Percentiles rank a stretch among this genome's conserved stretches.
Evolutionary conservation across 73 alveolate species (phyloP).

Genomic region (Uronychia setigera): DNA sequence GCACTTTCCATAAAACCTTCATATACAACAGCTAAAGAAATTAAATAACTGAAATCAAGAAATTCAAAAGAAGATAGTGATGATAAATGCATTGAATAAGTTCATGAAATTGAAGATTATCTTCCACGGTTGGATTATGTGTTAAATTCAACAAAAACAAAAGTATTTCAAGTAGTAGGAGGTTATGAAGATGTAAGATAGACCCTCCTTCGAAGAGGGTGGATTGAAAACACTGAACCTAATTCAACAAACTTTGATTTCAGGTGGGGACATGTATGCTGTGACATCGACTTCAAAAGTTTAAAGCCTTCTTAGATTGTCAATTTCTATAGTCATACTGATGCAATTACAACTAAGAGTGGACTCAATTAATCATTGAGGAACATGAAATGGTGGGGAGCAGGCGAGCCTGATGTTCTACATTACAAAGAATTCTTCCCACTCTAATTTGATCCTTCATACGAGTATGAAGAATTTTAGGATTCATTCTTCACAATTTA

Average conservation of each 20-base stretch:
- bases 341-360: no score
- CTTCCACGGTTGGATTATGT: not conserved
- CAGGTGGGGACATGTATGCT: conserved; percentile 50
- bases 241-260: conserved; percentile 82
- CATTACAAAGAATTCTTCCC: no score
- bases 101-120: not conserved
- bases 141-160: not conserved
- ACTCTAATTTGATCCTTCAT: no score
- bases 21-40: not conserved
- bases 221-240: conserved; percentile 86
- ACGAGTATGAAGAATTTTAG: no score
- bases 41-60: not conserved
- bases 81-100: no score
- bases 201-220: conserved; percentile 88
- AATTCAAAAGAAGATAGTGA: not conserved
- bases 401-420: no score
- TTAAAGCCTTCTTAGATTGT: no score
- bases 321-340: no score
- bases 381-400: no score
- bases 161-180: conserved; percentile 77
- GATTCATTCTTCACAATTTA: no score
- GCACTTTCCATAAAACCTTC: not conserved
- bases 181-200: conserved; percentile 85
- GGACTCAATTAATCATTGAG: no score
- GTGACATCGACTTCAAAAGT: no score